Evolutionary conservation across 2,329 filamentous ascomycete genomes (phyloP), one percentile per base, ranked within the genome.

Genomic region (Fusarium fujikuroi): DNA sequence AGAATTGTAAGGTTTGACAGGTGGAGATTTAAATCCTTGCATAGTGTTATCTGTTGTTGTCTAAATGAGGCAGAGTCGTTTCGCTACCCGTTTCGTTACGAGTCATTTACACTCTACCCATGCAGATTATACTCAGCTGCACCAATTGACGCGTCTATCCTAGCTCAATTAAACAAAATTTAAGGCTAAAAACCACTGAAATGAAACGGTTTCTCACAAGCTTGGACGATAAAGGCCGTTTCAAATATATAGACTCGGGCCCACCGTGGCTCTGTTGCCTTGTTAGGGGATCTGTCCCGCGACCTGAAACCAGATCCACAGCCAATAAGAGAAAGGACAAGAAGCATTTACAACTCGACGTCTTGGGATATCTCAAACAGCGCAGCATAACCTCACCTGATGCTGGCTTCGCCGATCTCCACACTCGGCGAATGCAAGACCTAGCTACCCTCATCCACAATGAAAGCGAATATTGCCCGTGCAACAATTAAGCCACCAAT

Each of bases 251-350:
- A 50, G 34, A 28, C n/a, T 37, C 40, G 40, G 59, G 52, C 32
- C 66, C 65, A 39, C 58, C n/a, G 11, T 53, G 66, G 59, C 65
- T 25, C 36, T 70, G 65, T 69, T 65, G 53, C 66, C 59, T 43
- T 53, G 59, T 70, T 66, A 39, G 50, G 66, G 37, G 28, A 52
- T 52, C 66, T 47, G 54, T 36, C 40, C 68, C 54, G 66, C 43
- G 36, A 66, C 68, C 68, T 70, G 67, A 70, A 72, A 72, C 69
- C 40, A 21, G 59, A 60, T 30, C 58, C 69, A 65, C 59, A 59
- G 16, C 69, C 69, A 72, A 70, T 73, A 57, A 18, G 58, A 69
- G 52, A 69, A 21, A 69, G 47, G 65, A 49, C 36, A 50, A 68
- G 14, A 44, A 16, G 25, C 7, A 62, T 70, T 70, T 43, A 60